phyloP scores from a whole-genome alignment of 169 alveolate species.

The Cryptosporidium meleagridis region DNA sequence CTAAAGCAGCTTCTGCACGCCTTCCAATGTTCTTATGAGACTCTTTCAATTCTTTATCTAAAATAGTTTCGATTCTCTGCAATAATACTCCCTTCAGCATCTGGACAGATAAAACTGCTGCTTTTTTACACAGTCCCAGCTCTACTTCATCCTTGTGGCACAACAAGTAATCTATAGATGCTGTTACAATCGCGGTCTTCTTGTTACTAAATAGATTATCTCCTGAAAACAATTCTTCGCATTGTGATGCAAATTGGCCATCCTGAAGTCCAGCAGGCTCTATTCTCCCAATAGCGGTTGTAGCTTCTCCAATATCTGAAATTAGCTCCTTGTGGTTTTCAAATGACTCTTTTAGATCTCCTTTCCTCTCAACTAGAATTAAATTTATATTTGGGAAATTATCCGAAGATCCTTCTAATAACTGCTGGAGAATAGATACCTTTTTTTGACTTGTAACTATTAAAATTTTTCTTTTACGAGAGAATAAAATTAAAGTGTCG shows the following conservation, averaged over 20 bases:
- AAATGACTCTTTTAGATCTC: conserved; percentile 39
- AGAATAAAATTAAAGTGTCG: conserved; percentile 86
- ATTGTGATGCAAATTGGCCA: conserved; percentile 70
- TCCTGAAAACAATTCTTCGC: conserved; percentile 38
- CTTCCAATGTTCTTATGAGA: conserved; percentile 76
- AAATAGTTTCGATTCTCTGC: conserved; percentile 73
- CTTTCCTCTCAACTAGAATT: conserved; percentile 38
- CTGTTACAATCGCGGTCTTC: neutral
- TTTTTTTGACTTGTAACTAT: conserved; percentile 89
- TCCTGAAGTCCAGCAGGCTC: conserved; percentile 32
- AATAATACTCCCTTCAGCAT: conserved; percentile 76
- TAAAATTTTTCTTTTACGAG: conserved; percentile 81
- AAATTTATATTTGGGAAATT: conserved; percentile 3
- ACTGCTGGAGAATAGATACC: conserved; percentile 69
- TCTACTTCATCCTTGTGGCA: conserved; percentile 49
- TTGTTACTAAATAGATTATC: neutral
- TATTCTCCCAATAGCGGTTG: conserved; percentile 23
- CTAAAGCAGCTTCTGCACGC: conserved; percentile 76
- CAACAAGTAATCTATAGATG: conserved; percentile 44
- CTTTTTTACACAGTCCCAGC: conserved; percentile 65
- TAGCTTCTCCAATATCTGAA: neutral
- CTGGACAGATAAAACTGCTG: conserved; percentile 76
- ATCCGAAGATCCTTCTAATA: conserved; percentile 15
- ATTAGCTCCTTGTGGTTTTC: conserved; percentile 2
- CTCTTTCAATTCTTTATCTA: conserved; percentile 79